Base-by-base conservation (phyloP, 257 asterid genomes). In the Plectranthus barbatus region DNA sequence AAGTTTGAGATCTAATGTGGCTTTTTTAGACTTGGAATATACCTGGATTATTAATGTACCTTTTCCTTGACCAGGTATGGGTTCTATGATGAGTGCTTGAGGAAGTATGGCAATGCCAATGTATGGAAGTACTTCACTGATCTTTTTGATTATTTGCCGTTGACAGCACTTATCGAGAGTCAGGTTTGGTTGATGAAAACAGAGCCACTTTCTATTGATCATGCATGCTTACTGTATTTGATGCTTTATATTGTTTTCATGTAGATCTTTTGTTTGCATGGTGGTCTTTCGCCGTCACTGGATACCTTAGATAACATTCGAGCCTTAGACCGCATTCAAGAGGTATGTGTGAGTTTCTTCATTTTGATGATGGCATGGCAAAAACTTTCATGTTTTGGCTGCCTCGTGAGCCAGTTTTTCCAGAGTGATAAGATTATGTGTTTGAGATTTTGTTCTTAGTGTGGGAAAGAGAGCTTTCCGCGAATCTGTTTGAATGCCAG, bases 141-240 rank as follows among this genome's bases (percentile, higher is more conserved):
- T 73, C 95, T 91, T 59, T 91, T 91, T 67, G 98, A 91, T 80
- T 91, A 88, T 76, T 79, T 91, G 68, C 98, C 98, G 36, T 80
- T 91, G 84, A 91, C 95, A 41, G 98, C 98, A 72, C 98, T 88
- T 64, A 91, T 91, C 21, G 98, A 91, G 94, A 88, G 96, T 71
- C 98, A 91, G 98, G 98, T 86, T 68, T 77, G 91, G 62, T 62
- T 63, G 49, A 53, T 57, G 49, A 67, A 64, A 40, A 40, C 18
- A 23, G 37, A 15, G 4, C 19, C 36, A 62, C 55, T 48, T 54
- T 6, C 13, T 66, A 62, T 70, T 50, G 48, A 55, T 17, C 40
- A 63, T 64, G 50, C 33, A 11, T 68, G 58, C 66, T 34, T 45
- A 50, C 29, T 40, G 3, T 67, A 37, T 66, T 50, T 75, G 64